Base-by-base conservation (phyloP, 139 green algal genomes). In the Raphidocelis subcapitata region DNA sequence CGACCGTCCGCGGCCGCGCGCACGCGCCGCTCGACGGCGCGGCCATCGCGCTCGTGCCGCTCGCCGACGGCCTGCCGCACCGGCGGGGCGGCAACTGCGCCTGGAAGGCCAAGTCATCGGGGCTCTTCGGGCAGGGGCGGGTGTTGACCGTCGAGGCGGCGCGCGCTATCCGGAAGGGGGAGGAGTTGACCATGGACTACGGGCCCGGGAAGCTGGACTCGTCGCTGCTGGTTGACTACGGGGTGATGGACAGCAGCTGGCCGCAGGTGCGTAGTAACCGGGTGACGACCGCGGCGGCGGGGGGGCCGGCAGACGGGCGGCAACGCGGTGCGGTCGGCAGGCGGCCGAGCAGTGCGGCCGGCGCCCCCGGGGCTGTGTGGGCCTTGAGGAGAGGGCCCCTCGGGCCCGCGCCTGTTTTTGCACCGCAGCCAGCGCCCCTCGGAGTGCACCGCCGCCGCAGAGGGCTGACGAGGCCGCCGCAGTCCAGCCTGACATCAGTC, bases 141-240 rank as follows among this genome's bases (percentile, higher is more conserved):
- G 51, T 73, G 26, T 62, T 92, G 35, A 70, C 67, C 36, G 64
- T 95, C 37, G 82, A 90, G 72, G 85, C 88, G 16, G 71, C 71
- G 0, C 35, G 44, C 5, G 65, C 65, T 15, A 33, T 85, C 31
- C 36, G 66, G 1, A 72, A 72, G 77, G 92, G 89, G 10, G 85
- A 89, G 36, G 26, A 63, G 12, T 18, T 97, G 32, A 64, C 51
- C 1, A 82, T 94, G 70, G 87, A 97, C 80, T 93, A 82, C 52
- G 85, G 66, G 0, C 75, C 62, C 55, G 61, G 79, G 36, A 77
- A 88, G 73, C 79, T 91, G 67, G 90, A 94, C 62, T 86, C 82
- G 36, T 70, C 86, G 46, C 31, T 97, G 44, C 70, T 94, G 72
- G 76, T 97, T 51, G 87, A 97, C 67, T 85, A 93, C 66, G 92